These are phyloP conservation scores for Blastocystis sp. DNA, from an alignment of 352 stramenopile species.

Conservation along the genomic window DNA sequence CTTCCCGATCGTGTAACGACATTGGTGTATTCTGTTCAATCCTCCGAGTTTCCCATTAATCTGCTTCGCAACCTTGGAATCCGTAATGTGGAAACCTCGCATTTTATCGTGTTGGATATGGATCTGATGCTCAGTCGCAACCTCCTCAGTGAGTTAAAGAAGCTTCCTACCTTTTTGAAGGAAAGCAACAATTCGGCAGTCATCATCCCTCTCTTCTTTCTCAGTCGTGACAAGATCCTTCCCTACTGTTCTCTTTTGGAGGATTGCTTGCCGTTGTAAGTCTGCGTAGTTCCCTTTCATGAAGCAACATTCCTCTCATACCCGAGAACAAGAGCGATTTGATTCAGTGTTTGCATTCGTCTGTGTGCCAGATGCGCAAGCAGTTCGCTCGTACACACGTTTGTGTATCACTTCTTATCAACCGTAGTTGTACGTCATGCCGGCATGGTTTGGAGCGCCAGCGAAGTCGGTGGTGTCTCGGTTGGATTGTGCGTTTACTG, in stretches of 20 bases:
- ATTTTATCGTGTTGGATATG: slow-evolving; percentile 35
- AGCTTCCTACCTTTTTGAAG: background rate
- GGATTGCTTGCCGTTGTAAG: background rate
- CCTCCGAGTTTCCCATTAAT: slow-evolving; percentile 33
- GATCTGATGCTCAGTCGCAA: background rate
- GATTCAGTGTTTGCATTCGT: background rate
- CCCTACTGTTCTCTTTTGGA: background rate
- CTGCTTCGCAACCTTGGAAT: slow-evolving; percentile 29
- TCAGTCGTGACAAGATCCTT: background rate
- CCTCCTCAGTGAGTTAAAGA: background rate
- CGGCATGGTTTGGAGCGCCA: background rate
- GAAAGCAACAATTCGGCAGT: background rate
- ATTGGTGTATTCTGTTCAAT: background rate
- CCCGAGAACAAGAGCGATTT: slow-evolving; percentile 30
- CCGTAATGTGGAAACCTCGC: background rate
- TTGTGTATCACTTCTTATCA: background rate
- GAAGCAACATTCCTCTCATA: background rate
- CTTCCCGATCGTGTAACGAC: background rate
- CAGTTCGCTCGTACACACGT: slow-evolving; percentile 8
- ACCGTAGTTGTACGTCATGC: background rate
- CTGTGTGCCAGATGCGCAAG: background rate
- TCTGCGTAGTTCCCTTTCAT: background rate
- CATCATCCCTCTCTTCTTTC: slow-evolving; percentile 37
- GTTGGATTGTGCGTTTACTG: slow-evolving; percentile 13
- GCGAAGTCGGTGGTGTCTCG: background rate